phyloP scores from a whole-genome alignment of 805 yeast species.

The Hanseniaspora guilliermondii region DNA sequence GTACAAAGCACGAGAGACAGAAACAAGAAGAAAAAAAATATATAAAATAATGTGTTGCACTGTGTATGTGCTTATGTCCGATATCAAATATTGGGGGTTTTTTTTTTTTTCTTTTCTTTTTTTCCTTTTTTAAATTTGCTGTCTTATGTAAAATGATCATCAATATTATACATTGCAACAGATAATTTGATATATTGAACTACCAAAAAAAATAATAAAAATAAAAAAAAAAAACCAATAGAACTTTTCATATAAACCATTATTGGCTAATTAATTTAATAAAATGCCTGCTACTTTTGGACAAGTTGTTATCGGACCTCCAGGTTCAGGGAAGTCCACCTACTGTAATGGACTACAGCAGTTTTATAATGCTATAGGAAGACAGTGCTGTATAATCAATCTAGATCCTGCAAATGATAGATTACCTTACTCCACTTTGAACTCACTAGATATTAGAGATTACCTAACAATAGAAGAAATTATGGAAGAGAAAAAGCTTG shows the following conservation, averaged over 20 bases:
- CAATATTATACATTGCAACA: neutral
- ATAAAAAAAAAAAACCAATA: neutral
- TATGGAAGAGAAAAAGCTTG: conserved; percentile 58
- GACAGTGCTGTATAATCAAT: conserved; percentile 73
- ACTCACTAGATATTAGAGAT: conserved; percentile 63
- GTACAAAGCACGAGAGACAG: no score
- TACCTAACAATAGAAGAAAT: conserved; percentile 63
- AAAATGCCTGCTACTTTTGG: conserved; percentile 48
- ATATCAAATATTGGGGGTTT: neutral
- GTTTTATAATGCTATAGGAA: conserved; percentile 85
- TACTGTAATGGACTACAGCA: conserved; percentile 88
- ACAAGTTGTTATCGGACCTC: conserved; percentile 93
- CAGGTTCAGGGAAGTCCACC: conserved; percentile 94
- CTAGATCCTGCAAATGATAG: conserved; percentile 85
- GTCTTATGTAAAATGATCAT: neutral
- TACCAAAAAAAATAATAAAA: no score
- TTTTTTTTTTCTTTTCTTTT: neutral
- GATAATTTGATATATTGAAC: no score
- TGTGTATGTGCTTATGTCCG: neutral
- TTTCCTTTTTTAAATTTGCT: neutral
- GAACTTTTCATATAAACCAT: neutral
- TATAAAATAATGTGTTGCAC: neutral
- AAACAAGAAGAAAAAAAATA: neutral
- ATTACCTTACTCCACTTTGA: conserved; percentile 49
- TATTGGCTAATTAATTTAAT: no score